Evolutionary conservation across 148 eudicot genomes (phyloP).

Genomic region (Diospyros lotus): DNA sequence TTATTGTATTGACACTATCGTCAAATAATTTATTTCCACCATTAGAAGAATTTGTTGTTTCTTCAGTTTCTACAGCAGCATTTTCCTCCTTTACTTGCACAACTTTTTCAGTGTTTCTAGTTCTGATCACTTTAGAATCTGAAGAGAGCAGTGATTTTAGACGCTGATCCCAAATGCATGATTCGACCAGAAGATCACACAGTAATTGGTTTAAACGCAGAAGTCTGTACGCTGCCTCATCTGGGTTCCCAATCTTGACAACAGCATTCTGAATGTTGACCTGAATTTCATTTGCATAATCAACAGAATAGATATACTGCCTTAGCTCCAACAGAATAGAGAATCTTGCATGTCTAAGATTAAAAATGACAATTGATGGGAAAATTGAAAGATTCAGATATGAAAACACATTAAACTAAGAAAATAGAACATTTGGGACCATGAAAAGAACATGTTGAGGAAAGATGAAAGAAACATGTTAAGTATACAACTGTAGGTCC

Average conservation of each 20-base stretch:
- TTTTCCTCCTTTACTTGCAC: constrained; percentile 8
- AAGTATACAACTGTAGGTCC: neutral
- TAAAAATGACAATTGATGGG: neutral
- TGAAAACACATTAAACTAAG: neutral
- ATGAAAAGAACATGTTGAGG: neutral
- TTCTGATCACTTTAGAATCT: constrained; percentile 23
- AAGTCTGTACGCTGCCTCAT: constrained; percentile 37
- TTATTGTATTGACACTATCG: constrained; percentile 18
- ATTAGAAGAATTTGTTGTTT: constrained; percentile 5
- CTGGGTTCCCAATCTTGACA: constrained; percentile 32
- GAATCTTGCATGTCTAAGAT: neutral
- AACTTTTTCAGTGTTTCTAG: constrained; percentile 17
- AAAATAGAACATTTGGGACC: neutral
- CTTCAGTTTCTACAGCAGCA: constrained; percentile 20
- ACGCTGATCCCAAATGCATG: constrained; percentile 76
- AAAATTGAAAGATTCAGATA: neutral
- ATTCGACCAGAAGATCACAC: constrained; percentile 69
- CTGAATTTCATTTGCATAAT: constrained; percentile 29
- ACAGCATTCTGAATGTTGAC: constrained; percentile 41
- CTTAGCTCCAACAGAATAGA: constrained; percentile 1
- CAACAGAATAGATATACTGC: constrained; percentile 2
- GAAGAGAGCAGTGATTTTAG: constrained; percentile 60
- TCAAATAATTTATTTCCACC: constrained; percentile 17
- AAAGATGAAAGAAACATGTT: neutral
- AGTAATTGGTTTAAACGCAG: constrained; percentile 59